Conservation (phyloP, 2,329 filamentous ascomycete species). For the Lasiodiplodia sp. region DNA sequence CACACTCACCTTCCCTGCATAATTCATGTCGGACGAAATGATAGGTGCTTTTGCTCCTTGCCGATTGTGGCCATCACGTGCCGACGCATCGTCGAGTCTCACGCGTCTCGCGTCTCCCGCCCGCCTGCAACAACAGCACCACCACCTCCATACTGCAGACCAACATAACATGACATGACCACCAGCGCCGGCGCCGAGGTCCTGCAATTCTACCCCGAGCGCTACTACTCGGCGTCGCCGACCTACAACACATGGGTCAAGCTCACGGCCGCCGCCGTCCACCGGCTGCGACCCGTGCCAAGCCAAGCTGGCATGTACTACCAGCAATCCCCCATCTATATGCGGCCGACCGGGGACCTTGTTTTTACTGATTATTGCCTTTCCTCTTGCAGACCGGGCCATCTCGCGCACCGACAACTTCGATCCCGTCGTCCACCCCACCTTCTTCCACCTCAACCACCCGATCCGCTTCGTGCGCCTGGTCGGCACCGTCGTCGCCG, state of each 20-base stretch:
- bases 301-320: slow-evolving; percentile 58
- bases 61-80: slow-evolving; percentile 4
- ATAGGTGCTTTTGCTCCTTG: neutral
- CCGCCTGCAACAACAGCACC: neutral
- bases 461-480: slow-evolving; percentile 57
- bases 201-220: slow-evolving; percentile 61
- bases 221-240: slow-evolving; percentile 66
- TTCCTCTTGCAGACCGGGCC: neutral
- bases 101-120: slow-evolving; percentile 5
- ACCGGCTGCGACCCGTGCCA: slow-evolving; percentile 55
- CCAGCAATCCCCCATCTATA: neutral
- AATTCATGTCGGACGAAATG: neutral
- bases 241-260: slow-evolving; percentile 71
- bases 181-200: slow-evolving; percentile 32
- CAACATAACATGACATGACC: slow-evolving; percentile 49
- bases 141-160: neutral
- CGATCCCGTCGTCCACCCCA: slow-evolving; percentile 27
- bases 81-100: neutral
- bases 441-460: slow-evolving; percentile 64
- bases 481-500: slow-evolving; percentile 54
- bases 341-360: neutral
- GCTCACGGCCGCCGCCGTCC: slow-evolving; percentile 63
- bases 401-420: slow-evolving; percentile 12
- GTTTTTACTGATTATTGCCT: neutral
- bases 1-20: neutral